These are phyloP conservation scores for Populus hybrid DNA, from an alignment of 441 rosid species.

Conservation along the genomic window DNA sequence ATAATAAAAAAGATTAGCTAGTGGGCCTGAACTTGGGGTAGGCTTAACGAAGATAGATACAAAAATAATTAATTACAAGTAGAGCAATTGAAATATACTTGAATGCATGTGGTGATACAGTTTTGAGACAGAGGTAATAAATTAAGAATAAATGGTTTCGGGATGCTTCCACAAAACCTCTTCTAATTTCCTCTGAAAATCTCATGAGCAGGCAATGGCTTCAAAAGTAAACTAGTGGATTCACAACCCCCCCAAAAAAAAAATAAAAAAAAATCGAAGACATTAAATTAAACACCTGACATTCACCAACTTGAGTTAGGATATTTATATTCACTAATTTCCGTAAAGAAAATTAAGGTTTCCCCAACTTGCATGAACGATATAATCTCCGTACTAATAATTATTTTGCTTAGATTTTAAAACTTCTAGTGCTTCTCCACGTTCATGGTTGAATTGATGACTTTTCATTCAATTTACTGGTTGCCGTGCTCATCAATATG, in stretches of 20 bases:
- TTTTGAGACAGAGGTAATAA: not conserved
- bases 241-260: not conserved
- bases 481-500: not conserved
- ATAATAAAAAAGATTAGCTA: not conserved
- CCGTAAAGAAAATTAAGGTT: not conserved
- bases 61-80: not conserved
- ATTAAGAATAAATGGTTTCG: not conserved
- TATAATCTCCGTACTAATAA: too few relatives aligned
- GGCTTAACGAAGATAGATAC: not conserved
- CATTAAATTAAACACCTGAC: not conserved
- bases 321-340: not conserved
- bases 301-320: not conserved
- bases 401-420: not conserved
- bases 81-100: not conserved
- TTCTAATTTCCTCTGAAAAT: not conserved
- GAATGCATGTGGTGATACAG: not conserved
- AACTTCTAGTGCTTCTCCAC: not conserved
- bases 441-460: not conserved
- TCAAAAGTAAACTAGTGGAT: not conserved
- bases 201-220: not conserved
- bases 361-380: not conserved
- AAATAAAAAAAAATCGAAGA: not conserved
- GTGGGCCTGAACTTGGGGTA: not conserved
- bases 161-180: not conserved
- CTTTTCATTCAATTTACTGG: slow-evolving; percentile 1